phyloP scores from a whole-genome alignment of 331 rosid genomes.

The Pyrus hybrid region DNA sequence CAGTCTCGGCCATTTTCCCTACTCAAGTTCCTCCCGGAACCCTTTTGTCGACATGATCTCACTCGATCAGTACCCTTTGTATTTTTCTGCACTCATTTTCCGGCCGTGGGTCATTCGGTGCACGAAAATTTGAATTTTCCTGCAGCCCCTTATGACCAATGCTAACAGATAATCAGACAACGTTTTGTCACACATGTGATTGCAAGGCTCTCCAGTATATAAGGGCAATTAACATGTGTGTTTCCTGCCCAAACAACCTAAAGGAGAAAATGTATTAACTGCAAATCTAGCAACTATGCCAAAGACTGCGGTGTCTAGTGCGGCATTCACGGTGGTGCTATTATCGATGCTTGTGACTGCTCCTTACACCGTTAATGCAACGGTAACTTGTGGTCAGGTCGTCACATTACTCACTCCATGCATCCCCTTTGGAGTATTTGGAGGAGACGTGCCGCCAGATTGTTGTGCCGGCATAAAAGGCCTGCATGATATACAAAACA shows the following conservation, averaged over 20 bases:
- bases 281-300: neutral
- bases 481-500: conserved; percentile 34
- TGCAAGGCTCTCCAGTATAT: neutral
- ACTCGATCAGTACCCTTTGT: neutral
- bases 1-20: neutral
- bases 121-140: neutral
- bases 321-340: conserved; percentile 12
- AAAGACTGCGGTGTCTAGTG: conserved; percentile 1
- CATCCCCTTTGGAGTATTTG: conserved; percentile 39
- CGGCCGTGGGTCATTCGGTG: neutral
- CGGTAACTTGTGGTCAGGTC: conserved; percentile 39
- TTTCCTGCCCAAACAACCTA: neutral
- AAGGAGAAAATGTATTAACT: neutral
- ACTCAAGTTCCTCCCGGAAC: neutral
- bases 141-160: neutral
- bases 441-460: conserved; percentile 36
- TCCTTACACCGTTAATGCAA: neutral
- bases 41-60: neutral
- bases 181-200: neutral
- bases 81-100: neutral
- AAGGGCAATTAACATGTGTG: neutral
- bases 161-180: neutral
- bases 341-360: conserved; percentile 23
- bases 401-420: conserved; percentile 43
- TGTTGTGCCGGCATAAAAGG: conserved; percentile 50